Percentiles rank a stretch among this genome's conserved stretches.
phyloP scores from a whole-genome alignment of 108 stramenopile species.

The Conticribra guillardii region DNA sequence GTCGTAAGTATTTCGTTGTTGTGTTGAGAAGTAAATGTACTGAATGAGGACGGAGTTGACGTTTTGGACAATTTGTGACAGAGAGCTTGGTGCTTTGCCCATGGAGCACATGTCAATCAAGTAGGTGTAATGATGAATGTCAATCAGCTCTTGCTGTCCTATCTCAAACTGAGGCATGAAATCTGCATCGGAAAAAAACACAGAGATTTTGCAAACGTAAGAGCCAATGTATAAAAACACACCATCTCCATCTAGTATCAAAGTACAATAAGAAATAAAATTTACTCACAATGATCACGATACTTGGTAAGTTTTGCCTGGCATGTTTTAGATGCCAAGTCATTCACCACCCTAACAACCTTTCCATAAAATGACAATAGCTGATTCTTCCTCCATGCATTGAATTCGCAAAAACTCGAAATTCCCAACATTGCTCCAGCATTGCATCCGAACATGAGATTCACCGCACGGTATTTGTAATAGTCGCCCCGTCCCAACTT shows the following conservation, averaged over 20 bases:
- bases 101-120: constrained; percentile 54
- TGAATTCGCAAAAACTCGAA: constrained; percentile 44
- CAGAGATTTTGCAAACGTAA: no score
- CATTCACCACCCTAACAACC: constrained; percentile 28
- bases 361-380: constrained; percentile 48
- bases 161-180: constrained; percentile 63
- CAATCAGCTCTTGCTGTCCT: constrained; percentile 58
- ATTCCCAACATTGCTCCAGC: constrained; percentile 50
- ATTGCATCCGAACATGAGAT: constrained; percentile 62
- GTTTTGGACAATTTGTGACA: constrained; percentile 37
- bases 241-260: no score
- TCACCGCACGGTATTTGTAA: constrained; percentile 60
- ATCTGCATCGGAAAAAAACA: constrained; percentile 15
- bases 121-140: constrained; percentile 58
- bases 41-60: constrained; percentile 42
- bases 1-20: constrained; percentile 48
- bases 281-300: constrained; percentile 55
- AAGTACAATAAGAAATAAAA: no score
- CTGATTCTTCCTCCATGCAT: constrained; percentile 64
- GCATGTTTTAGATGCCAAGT: constrained; percentile 25
- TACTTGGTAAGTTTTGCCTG: constrained; percentile 33
- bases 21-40: constrained; percentile 51
- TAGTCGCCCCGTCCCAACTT: constrained; percentile 50
- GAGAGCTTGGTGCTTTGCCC: constrained; percentile 25
- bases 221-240: no score